Evolutionary conservation across 495 filamentous ascomycete species (phyloP).

Genomic region (Ramalina intermedia): DNA sequence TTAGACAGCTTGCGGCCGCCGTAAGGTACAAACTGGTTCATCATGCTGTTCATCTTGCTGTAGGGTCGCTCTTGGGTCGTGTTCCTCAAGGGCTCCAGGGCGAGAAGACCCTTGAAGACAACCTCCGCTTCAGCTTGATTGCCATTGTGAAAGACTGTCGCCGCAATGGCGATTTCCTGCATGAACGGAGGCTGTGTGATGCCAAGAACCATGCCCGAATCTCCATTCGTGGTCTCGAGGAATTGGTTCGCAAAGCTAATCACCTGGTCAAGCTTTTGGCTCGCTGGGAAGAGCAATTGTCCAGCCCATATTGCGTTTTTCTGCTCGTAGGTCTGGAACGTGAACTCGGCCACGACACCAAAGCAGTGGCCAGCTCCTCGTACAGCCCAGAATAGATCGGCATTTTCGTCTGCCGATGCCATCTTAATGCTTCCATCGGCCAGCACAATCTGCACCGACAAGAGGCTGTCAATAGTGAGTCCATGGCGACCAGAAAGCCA

Average conservation of each 20-base stretch:
- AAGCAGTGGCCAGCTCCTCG: slow-evolving; percentile 34
- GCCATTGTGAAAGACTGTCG: slow-evolving; percentile 39
- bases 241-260: background rate
- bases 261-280: background rate
- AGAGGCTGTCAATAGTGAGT: slow-evolving; percentile 37
- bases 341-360: slow-evolving; percentile 33
- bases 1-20: slow-evolving; percentile 17
- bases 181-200: slow-evolving; percentile 15
- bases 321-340: slow-evolving; percentile 31
- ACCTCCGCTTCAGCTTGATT: slow-evolving; percentile 24
- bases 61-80: slow-evolving; percentile 29
- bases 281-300: slow-evolving; percentile 24
- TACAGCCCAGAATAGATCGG: slow-evolving; percentile 35
- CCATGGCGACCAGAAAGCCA: slow-evolving; percentile 35
- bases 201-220: slow-evolving; percentile 26
- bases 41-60: slow-evolving; percentile 25
- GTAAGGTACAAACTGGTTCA: slow-evolving; percentile 10
- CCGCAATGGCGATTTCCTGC: slow-evolving; percentile 23
- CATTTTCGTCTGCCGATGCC: slow-evolving; percentile 24
- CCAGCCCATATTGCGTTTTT: slow-evolving; percentile 32
- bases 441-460: slow-evolving; percentile 33
- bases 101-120: slow-evolving; percentile 26
- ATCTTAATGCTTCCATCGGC: slow-evolving; percentile 31
- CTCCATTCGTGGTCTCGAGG: slow-evolving; percentile 21
- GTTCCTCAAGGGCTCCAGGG: slow-evolving; percentile 24